Percentiles rank a stretch among this genome's conserved stretches.
phyloP scores from a whole-genome alignment of 306 rosid species.

The Abrus pulchellus region DNA sequence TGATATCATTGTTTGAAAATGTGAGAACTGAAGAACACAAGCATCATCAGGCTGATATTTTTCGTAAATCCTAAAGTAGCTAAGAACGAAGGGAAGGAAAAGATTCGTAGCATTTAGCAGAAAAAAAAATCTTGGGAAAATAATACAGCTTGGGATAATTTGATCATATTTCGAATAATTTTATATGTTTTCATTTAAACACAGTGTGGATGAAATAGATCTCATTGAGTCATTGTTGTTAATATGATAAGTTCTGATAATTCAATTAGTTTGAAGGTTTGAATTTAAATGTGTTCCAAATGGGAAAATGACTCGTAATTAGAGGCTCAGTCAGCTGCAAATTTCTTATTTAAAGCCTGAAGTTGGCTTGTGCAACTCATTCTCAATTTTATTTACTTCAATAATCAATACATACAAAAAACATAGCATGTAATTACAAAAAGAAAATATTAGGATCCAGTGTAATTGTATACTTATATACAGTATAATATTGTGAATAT shows the following conservation, averaged over 20 bases:
- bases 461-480: too few relatives aligned
- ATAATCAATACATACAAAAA: too few relatives aligned
- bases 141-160: neutral
- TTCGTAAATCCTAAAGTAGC: neutral
- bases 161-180: neutral
- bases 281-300: neutral
- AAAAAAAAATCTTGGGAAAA: neutral
- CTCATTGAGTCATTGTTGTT: neutral
- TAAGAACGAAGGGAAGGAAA: neutral
- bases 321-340: neutral
- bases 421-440: too few relatives aligned
- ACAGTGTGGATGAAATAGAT: neutral
- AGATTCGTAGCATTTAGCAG: neutral
- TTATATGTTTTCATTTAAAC: neutral
- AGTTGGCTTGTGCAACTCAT: neutral
- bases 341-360: neutral
- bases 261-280: neutral
- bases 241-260: neutral
- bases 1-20: conserved; percentile 8
- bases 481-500: too few relatives aligned
- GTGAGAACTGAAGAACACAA: neutral
- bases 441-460: too few relatives aligned
- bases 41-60: neutral
- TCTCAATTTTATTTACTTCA: neutral
- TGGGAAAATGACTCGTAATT: neutral